Percentiles rank a stretch among this genome's conserved stretches.
Evolutionary conservation across 495 filamentous ascomycete species (phyloP).

Genomic region (Aspergillus sparsus): DNA sequence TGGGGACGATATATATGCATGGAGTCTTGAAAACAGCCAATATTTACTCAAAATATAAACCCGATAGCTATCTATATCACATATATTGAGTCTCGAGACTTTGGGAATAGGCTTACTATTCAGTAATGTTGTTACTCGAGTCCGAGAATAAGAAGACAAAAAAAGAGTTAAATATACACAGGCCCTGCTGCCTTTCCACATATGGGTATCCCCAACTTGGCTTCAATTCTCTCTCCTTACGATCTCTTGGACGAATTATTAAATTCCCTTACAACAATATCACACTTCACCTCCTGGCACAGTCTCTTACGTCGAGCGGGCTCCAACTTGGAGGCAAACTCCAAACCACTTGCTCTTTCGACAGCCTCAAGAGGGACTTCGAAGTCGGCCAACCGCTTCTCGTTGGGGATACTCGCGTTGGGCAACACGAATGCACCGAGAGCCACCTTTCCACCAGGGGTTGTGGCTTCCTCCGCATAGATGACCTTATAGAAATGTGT

Average conservation of each 20-base stretch:
- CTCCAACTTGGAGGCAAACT: constrained; percentile 82
- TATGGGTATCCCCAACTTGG: too few relatives aligned
- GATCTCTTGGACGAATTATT: constrained; percentile 44
- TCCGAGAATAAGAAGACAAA: background rate
- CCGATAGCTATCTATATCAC: background rate
- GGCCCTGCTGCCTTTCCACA: too few relatives aligned
- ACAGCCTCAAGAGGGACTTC: constrained; percentile 92
- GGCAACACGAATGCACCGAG: constrained; percentile 94
- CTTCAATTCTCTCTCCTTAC: constrained; percentile 6
- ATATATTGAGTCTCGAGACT: background rate
- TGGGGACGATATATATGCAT: background rate
- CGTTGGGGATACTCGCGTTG: constrained; percentile 86
- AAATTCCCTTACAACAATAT: constrained; percentile 77
- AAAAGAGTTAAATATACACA: constrained; percentile 2
- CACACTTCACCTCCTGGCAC: constrained; percentile 82
- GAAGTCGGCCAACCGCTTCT: constrained; percentile 81
- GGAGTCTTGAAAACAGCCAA: background rate
- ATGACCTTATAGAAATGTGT: constrained; percentile 99
- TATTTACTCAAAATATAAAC: background rate
- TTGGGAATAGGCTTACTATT: too few relatives aligned
- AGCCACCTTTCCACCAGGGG: constrained; percentile 67
- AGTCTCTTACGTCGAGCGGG: constrained; percentile 70
- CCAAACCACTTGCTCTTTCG: constrained; percentile 86
- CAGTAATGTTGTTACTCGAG: background rate
- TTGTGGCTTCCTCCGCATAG: constrained; percentile 79